Conservation (phyloP, 352 stramenopile genomes). For the Saprolegnia parasitica region DNA sequence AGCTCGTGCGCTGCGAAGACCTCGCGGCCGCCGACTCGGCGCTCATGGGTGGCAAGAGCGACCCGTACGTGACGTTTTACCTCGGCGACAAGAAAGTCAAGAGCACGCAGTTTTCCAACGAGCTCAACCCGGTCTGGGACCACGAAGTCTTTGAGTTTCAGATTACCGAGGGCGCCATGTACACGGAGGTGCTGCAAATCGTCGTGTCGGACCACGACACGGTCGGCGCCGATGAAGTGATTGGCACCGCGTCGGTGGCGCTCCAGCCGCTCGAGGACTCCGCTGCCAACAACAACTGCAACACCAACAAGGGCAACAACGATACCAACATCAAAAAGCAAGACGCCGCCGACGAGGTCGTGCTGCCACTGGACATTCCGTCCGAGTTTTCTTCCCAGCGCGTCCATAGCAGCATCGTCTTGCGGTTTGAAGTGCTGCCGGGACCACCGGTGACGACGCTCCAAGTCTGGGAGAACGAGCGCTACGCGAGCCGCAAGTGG, state of each 20-base stretch:
- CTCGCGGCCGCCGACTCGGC: slow-evolving; percentile 21
- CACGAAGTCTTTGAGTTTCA: slow-evolving; percentile 57
- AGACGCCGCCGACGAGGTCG: slow-evolving; percentile 43
- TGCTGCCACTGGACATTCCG: slow-evolving; percentile 52
- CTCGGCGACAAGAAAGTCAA: slow-evolving; percentile 46
- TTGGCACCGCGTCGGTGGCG: slow-evolving; percentile 43
- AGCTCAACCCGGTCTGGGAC: slow-evolving; percentile 53
- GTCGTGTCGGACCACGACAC: slow-evolving; percentile 63
- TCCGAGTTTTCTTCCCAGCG: slow-evolving; percentile 44
- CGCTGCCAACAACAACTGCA: neutral
- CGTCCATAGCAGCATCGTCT: slow-evolving; percentile 49
- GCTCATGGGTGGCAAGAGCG: slow-evolving; percentile 65
- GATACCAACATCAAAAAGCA: slow-evolving; percentile 32
- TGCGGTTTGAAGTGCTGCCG: slow-evolving; percentile 60
- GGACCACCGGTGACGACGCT: slow-evolving; percentile 48
- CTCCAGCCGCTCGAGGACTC: slow-evolving; percentile 57
- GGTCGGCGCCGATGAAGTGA: slow-evolving; percentile 70
- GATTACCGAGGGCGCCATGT: neutral
- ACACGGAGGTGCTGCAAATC: slow-evolving; percentile 43
- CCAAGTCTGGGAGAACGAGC: slow-evolving; percentile 84
- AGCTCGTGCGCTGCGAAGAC: neutral
- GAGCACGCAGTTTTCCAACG: slow-evolving; percentile 43
- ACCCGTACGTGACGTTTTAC: slow-evolving; percentile 68
- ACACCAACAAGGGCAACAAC: neutral
- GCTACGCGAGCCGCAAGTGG: slow-evolving; percentile 76